Percentiles rank a stretch among this genome's conserved stretches.
These are phyloP conservation scores for Xerocomus potaroensis DNA, from an alignment of 768 basidiomycete species.

Conservation along the genomic window DNA sequence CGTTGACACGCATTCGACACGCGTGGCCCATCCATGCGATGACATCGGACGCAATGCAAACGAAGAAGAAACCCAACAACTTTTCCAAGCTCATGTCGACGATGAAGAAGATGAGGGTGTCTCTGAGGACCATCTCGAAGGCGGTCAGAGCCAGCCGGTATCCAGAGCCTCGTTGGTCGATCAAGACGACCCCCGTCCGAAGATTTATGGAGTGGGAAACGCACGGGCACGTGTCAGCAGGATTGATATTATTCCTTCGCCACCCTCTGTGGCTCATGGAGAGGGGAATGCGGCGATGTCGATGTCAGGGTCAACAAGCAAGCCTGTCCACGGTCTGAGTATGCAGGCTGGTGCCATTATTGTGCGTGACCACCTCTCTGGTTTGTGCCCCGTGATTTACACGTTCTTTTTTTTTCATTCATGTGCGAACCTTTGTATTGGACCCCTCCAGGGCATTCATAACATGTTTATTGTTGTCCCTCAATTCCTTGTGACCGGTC, in stretches of 20 bases:
- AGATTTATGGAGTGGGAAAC: constrained; percentile 37
- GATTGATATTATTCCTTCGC: constrained; percentile 28
- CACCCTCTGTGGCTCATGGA: constrained; percentile 10
- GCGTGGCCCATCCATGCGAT: constrained; percentile 3
- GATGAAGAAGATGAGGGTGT: constrained; percentile 20
- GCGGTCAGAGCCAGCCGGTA: background rate
- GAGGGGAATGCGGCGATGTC: constrained; percentile 19
- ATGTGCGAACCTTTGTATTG: constrained; percentile 1
- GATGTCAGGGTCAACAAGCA: constrained; percentile 9
- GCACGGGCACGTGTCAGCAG: constrained; percentile 47
- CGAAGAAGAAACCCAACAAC: constrained; percentile 25
- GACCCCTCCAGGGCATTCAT: constrained; percentile 72
- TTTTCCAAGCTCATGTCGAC: constrained; percentile 20
- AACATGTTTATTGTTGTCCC: constrained; percentile 93
- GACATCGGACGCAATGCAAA: constrained; percentile 15
- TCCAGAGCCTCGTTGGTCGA: constrained; percentile 3
- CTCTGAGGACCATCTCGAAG: background rate
- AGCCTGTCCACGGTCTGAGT: constrained; percentile 43
- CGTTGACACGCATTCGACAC: constrained; percentile 32
- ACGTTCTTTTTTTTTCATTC: background rate
- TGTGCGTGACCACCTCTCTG: constrained; percentile 39
- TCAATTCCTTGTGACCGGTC: constrained; percentile 86
- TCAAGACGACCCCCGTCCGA: constrained; percentile 15
- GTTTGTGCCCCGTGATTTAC: background rate
- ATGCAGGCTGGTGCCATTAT: constrained; percentile 87